Percentiles rank a stretch among this genome's conserved stretches.
These are phyloP conservation scores for Verticillium albo-atrum DNA, from an alignment of 2,329 filamentous ascomycete genomes.

Conservation along the genomic window DNA sequence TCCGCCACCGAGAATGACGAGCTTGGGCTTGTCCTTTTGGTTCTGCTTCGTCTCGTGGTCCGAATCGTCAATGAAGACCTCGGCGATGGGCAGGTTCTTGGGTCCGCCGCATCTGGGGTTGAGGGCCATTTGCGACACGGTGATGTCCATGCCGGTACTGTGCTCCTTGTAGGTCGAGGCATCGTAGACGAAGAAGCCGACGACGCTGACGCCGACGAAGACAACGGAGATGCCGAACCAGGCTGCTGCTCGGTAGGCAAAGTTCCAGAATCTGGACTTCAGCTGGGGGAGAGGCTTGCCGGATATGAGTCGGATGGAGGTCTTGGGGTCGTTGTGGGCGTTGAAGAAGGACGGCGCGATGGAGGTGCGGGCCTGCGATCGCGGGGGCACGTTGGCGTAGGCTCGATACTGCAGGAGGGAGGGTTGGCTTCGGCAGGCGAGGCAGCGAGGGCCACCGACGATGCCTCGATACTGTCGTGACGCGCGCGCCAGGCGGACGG, in stretches of 20 bases:
- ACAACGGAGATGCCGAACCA: constrained; percentile 72
- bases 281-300: constrained; percentile 47
- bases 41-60: constrained; percentile 66
- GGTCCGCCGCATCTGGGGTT: constrained; percentile 79
- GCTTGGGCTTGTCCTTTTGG: constrained; percentile 81
- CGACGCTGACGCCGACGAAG: constrained; percentile 62
- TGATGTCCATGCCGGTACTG: constrained; percentile 63
- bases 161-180: constrained; percentile 82
- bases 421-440: background rate
- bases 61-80: constrained; percentile 84
- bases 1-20: constrained; percentile 89
- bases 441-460: background rate
- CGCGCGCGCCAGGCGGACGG: background rate
- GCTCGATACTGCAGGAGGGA: background rate
- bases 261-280: constrained; percentile 45
- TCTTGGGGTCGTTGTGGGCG: constrained; percentile 3
- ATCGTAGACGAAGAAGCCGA: constrained; percentile 92
- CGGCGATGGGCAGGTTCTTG: constrained; percentile 90
- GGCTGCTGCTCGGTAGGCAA: constrained; percentile 66
- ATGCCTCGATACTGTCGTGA: background rate
- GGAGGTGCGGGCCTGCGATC: constrained; percentile 9
- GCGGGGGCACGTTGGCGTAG: background rate
- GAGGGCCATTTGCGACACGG: constrained; percentile 80
- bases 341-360: constrained; percentile 11
- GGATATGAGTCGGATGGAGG: constrained; percentile 38